Conservation (phyloP, 768 basidiomycete genomes). For the Leucosporidium scottii region DNA sequence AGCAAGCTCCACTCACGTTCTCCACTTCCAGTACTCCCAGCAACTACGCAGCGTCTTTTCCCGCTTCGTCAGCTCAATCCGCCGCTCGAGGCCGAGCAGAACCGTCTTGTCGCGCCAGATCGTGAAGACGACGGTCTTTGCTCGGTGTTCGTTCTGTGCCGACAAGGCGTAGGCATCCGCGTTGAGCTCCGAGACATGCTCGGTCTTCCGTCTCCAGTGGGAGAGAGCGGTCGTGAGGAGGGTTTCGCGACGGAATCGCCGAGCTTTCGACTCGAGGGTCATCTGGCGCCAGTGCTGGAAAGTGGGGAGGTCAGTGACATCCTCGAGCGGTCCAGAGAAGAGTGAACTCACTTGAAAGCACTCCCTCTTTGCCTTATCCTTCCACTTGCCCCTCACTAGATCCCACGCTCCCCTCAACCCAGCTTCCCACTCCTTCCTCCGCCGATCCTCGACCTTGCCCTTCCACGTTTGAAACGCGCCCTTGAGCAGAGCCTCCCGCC, state of each 20-base stretch:
- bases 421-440: not conserved
- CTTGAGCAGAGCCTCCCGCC: not conserved
- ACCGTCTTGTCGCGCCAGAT: not conserved
- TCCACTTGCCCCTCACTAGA: not conserved
- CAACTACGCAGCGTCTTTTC: not conserved
- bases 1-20: no score
- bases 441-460: not conserved
- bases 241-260: not conserved
- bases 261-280: not conserved
- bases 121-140: not conserved
- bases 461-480: not conserved
- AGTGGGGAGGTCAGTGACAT: not conserved
- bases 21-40: no score
- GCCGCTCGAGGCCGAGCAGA: not conserved
- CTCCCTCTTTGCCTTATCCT: not conserved
- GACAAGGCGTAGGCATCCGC: no score
- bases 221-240: not conserved
- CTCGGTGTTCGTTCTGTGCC: no score
- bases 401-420: constrained; percentile 7
- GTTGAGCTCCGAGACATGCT: no score
- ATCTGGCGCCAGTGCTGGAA: constrained; percentile 8
- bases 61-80: not conserved
- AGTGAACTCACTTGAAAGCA: not conserved
- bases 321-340: not conserved
- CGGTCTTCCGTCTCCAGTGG: no score